Evolutionary conservation across 352 stramenopile genomes (phyloP).

Genomic region (Thalassiosira mediterranea): DNA sequence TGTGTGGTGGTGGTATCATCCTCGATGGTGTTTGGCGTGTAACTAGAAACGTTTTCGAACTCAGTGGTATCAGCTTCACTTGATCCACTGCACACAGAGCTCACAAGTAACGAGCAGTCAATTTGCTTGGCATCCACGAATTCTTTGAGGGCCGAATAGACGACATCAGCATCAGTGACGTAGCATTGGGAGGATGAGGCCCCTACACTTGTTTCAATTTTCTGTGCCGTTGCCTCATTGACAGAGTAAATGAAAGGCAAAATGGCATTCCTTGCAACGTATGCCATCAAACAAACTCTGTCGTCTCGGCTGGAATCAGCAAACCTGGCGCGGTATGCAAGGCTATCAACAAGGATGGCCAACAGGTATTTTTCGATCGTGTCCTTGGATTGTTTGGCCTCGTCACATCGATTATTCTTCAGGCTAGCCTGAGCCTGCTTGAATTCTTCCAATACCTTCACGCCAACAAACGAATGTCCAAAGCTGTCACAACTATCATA

Average conservation of each 20-base stretch:
- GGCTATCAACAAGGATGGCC: constrained; percentile 51
- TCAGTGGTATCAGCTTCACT: constrained; percentile 3
- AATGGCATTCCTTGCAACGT: constrained; percentile 40
- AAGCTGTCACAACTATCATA: constrained; percentile 68
- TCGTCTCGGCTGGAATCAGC: constrained; percentile 37
- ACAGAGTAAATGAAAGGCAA: constrained; percentile 37
- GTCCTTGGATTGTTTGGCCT: constrained; percentile 12
- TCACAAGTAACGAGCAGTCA: constrained; percentile 48
- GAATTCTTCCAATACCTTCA: constrained; percentile 47
- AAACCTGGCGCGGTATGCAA: constrained; percentile 62
- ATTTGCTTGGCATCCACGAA: constrained; percentile 47
- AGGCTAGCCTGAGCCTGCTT: constrained; percentile 28
- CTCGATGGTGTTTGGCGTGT: constrained; percentile 21
- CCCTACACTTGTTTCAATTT: constrained; percentile 29
- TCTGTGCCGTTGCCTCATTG: constrained; percentile 21
- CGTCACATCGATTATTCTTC: constrained; percentile 47
- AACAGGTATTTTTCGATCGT: constrained; percentile 44
- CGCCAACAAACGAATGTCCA: constrained; percentile 46
- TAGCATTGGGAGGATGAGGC: background rate
- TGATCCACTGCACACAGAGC: constrained; percentile 36
- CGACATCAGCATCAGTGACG: constrained; percentile 13
- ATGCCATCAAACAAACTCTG: constrained; percentile 40
- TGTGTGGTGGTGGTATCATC: constrained; percentile 20
- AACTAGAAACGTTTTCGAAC: constrained; percentile 19
- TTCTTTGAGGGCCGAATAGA: constrained; percentile 43